These are phyloP conservation scores for Phytophthora foliorum DNA, from an alignment of 352 stramenopile genomes.

Conservation along the genomic window DNA sequence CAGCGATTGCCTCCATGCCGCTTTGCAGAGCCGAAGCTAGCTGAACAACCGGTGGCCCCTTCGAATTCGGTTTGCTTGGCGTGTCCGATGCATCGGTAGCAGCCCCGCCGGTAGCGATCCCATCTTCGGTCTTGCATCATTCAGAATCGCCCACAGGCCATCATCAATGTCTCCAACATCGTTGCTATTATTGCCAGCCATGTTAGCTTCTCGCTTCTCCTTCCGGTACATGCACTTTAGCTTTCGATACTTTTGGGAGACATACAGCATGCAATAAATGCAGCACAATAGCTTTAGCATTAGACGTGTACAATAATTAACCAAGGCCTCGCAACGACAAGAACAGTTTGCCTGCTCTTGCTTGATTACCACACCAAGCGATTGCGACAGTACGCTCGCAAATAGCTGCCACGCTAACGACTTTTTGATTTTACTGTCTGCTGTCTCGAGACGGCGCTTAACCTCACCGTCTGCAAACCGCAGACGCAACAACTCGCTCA, in stretches of 20 bases:
- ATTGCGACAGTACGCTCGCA: too few relatives aligned
- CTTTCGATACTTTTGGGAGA: slow-evolving; percentile 6
- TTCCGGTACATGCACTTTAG: slow-evolving; percentile 5
- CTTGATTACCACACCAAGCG: too few relatives aligned
- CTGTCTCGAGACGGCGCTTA: not conserved
- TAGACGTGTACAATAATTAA: too few relatives aligned
- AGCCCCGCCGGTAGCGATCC: not conserved
- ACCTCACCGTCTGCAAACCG: not conserved
- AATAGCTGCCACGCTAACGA: too few relatives aligned
- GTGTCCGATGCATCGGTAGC: not conserved
- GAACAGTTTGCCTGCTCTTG: too few relatives aligned
- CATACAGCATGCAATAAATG: not conserved
- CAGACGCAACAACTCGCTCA: not conserved
- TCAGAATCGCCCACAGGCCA: not conserved
- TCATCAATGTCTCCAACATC: not conserved
- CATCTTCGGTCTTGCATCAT: not conserved
- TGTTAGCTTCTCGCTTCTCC: not conserved
- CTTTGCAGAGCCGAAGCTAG: not conserved
- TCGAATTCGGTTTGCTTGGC: not conserved
- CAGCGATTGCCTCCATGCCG: slow-evolving; percentile 8
- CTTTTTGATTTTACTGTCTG: too few relatives aligned
- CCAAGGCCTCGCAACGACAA: too few relatives aligned
- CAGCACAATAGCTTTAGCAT: too few relatives aligned
- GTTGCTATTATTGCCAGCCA: not conserved
- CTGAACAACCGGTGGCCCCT: not conserved